Evolutionary conservation across 73 alveolate genomes (phyloP).

Genomic region (Diophrys sp.): DNA sequence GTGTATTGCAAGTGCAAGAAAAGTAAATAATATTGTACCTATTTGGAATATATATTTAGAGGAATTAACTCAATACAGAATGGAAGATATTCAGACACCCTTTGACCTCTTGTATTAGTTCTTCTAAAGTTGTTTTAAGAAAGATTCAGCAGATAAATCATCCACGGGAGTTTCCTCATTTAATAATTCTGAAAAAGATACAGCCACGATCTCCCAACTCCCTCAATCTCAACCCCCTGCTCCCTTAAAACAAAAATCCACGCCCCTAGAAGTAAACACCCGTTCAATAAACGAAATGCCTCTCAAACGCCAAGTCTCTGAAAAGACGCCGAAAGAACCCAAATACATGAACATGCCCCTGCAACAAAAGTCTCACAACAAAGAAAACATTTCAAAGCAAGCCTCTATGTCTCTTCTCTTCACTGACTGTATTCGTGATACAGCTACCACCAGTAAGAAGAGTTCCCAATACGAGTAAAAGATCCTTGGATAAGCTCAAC

Average conservation of each 20-base stretch:
- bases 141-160: background rate
- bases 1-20: conserved; percentile 32
- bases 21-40: conserved; percentile 24
- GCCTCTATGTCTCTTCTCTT: background rate
- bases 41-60: conserved; percentile 14
- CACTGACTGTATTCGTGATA: background rate
- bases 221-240: no score
- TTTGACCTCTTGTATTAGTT: background rate
- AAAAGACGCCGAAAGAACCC: background rate
- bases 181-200: background rate
- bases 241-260: background rate
- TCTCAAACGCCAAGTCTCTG: background rate
- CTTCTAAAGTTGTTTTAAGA: background rate
- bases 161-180: background rate
- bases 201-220: no score
- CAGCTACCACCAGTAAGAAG: background rate
- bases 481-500: no score
- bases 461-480: no score
- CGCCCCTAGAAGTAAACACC: background rate
- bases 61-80: background rate
- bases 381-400: background rate
- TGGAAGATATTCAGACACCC: background rate
- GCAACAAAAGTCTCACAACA: background rate
- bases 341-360: no score
- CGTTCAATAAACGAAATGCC: background rate